Evolutionary conservation across 371 early-diverging fungal genomes (phyloP), one percentile per base, ranked within the genome.

Genomic region (Circinella umbellata): DNA sequence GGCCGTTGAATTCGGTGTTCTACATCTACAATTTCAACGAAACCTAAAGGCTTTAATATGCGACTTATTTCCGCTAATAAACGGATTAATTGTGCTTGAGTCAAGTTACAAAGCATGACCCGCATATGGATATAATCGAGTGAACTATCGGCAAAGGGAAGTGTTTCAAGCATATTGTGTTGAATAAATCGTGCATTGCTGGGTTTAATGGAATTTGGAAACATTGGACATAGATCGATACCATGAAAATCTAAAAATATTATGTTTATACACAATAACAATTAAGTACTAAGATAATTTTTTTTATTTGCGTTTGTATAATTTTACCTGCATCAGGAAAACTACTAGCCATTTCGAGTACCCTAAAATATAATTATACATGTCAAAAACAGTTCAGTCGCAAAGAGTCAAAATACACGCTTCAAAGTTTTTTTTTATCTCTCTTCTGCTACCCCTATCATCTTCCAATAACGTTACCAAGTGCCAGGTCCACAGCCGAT

Each of bases 101-200:
- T 80, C 60, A 86, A 70, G 20, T 78, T 79, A 7, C 74, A 57
- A 1, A 86, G 63, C 68, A 88, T 79, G 61, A 76, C 61, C 37
- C 88, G 78, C 77, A 86, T 80, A 71, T 84, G 80, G 39, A 89
- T 73, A 68, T 78, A 89, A 66, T 89, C 89, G 70, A 89, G 86
- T 38, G 73, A 61, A 46, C 77, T 76, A 60, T 85, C 86, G 8
- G 80, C 70, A 74, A 82, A 89, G 3, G 89, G 86, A 36, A 89
- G 68, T 3, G 64, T 63, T 7, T 85, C 82, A 13, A 82, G 76
- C 6, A 85, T 69, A 54, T 88, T 77, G 51, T 85, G 83, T 27
- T 81, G 76, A 37, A 73, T 71, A 69, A 89, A 89, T 42, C 82
- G 78, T 7, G 83, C 78, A 71, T 90, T 88, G 57, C 61, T 67